A percentile compares a stretch with the other conserved stretches of the same genome.
Evolutionary conservation across 495 filamentous ascomycete genomes (phyloP).

Genomic region (Tuber microsphaerosporum): DNA sequence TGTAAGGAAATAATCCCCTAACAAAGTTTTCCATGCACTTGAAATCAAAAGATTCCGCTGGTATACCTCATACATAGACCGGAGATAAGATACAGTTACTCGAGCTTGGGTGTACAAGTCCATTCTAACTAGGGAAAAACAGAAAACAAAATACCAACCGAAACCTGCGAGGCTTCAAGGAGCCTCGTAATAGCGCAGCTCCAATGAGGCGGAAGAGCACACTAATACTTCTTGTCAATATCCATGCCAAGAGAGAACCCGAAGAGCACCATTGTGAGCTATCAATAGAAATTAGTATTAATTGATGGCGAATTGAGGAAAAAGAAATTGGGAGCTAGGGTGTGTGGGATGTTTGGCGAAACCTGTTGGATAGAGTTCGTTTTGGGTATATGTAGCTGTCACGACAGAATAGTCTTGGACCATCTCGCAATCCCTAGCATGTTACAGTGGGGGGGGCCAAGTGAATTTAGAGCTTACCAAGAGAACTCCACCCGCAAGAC

Average conservation of each 20-base stretch:
- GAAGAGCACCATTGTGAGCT: constrained; percentile 17
- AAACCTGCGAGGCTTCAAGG: background rate
- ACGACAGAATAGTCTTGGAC: background rate
- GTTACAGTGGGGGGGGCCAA: too few species aligned
- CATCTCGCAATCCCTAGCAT: background rate
- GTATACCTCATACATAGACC: background rate
- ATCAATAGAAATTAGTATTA: background rate
- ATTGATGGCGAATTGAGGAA: background rate
- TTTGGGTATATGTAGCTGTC: background rate
- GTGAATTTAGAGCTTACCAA: constrained; percentile 46
- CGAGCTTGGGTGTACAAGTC: background rate
- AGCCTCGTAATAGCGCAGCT: background rate
- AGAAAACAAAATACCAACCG: background rate
- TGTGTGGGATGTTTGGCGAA: background rate
- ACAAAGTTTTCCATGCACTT: background rate
- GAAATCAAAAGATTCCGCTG: background rate
- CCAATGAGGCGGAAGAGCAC: background rate
- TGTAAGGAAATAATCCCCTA: background rate
- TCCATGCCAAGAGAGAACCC: constrained; percentile 23
- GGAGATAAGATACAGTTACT: background rate
- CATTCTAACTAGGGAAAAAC: background rate
- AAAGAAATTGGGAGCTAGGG: background rate
- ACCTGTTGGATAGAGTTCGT: background rate
- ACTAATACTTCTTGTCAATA: constrained; percentile 21
- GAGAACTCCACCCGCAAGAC: constrained; percentile 49